These are phyloP conservation scores for Penicillium freii DNA, from an alignment of 2,329 filamentous ascomycete genomes.

Conservation along the genomic window DNA sequence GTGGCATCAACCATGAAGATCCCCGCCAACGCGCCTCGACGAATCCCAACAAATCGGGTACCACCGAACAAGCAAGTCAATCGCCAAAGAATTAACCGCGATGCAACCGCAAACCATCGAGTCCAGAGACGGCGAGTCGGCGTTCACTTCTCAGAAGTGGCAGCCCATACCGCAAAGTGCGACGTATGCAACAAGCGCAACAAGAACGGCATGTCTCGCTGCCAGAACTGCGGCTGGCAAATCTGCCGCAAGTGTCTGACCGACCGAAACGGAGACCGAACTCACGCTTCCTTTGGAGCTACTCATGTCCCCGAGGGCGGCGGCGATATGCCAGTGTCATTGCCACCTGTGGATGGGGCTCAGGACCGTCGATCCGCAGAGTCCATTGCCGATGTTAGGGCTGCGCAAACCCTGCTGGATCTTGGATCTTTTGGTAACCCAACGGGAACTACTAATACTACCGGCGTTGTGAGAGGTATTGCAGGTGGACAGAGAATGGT, in stretches of 20 bases:
- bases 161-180: conserved; percentile 18
- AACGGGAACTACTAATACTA: background rate
- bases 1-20: background rate
- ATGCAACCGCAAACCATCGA: background rate
- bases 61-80: background rate
- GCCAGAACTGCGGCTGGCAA: conserved; percentile 16
- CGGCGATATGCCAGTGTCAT: background rate
- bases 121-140: background rate
- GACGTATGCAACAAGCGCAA: conserved; percentile 16
- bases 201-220: conserved; percentile 15
- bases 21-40: background rate
- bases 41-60: background rate
- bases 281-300: conserved; percentile 7
- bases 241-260: conserved; percentile 11
- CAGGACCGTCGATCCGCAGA: background rate
- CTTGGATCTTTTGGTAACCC: background rate
- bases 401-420: background rate
- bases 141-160: conserved; percentile 14
- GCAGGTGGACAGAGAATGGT: background rate
- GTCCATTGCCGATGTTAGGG: background rate
- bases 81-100: background rate
- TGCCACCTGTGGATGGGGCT: background rate
- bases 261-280: conserved; percentile 7
- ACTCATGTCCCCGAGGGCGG: conserved; percentile 3
- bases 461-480: background rate